phyloP scores from a whole-genome alignment of 176 grass and related monocot genomes.

The Oryza coarctata region DNA sequence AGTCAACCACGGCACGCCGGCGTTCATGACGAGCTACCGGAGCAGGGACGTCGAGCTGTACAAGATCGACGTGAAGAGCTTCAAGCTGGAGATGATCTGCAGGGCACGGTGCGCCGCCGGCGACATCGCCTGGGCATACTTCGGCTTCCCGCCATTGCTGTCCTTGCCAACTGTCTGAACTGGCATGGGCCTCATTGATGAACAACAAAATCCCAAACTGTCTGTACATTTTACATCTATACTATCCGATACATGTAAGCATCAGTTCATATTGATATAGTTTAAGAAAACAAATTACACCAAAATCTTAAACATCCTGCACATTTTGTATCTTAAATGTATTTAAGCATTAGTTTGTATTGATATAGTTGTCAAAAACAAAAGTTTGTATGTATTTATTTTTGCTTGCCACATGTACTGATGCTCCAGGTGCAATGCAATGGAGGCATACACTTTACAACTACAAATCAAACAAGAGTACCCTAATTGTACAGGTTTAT shows the following conservation, averaged over 20 bases:
- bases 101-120: neutral
- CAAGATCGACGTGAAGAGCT: conserved; percentile 26
- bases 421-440: conserved; percentile 1
- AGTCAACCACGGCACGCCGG: conserved; percentile 3
- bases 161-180: conserved; percentile 41
- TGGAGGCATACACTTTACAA: conserved; percentile 7
- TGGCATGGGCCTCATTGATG: neutral
- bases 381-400: neutral
- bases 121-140: conserved; percentile 41
- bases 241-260: neutral
- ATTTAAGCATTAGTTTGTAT: neutral
- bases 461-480: conserved; percentile 1
- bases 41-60: conserved; percentile 41
- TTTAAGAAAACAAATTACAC: neutral
- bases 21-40: conserved; percentile 3
- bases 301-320: neutral
- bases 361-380: neutral
- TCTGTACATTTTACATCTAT: neutral
- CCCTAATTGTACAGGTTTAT: neutral
- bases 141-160: conserved; percentile 42
- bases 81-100: conserved; percentile 44
- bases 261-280: neutral
- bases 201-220: neutral
- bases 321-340: neutral
- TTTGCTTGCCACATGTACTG: neutral